Base-by-base conservation (phyloP, 2,329 filamentous ascomycete species). In the Calonectria pteridis region DNA sequence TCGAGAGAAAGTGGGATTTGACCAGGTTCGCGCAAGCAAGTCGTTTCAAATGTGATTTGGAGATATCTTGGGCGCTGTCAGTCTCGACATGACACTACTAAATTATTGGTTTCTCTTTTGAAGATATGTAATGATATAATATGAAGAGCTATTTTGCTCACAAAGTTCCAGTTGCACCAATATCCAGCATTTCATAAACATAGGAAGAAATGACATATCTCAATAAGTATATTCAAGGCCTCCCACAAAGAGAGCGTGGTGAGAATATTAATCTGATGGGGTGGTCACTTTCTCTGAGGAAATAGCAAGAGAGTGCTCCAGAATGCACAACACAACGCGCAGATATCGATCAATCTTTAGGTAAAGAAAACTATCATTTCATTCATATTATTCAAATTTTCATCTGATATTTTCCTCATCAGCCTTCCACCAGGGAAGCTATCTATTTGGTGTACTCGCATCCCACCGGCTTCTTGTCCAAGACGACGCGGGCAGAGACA, bases 401-500 rank as follows among this genome's bases (percentile, higher is more conserved):
- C 13, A 40, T 40, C 23, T 16, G 14, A 28, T 11, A 62, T 11
- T 13, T 59, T 28, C 23, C 31, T 28, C 13, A 40, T 37, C 28
- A 3, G 5, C 3, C 23, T 35, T 18, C 33, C 14, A 40, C 55
- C 63, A 28, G 31, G 46, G 46, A 18, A 18, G 23, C 11, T 28
- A 49, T 62, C 53, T 77, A 77, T 65, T 66, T 6, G 20, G 70
- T 81, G 80, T 87, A 87, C 18, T 69, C 9, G 79, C 86, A 87
- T 77, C 81, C 80, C 65, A 80, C 77, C n/a, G 86, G 82, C 0
- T 82, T 65, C 0, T 73, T 40, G 14, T 65, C 40, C 67, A 80
- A 74, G 7, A 82, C 50, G 0, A 82, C 81, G 10, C 83, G 83
- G 7, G 82, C 81, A 1, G 72, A 69, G 59, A 89, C 74, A 11